phyloP scores from a whole-genome alignment of 805 yeast species.

The Candida nanaspora region DNA sequence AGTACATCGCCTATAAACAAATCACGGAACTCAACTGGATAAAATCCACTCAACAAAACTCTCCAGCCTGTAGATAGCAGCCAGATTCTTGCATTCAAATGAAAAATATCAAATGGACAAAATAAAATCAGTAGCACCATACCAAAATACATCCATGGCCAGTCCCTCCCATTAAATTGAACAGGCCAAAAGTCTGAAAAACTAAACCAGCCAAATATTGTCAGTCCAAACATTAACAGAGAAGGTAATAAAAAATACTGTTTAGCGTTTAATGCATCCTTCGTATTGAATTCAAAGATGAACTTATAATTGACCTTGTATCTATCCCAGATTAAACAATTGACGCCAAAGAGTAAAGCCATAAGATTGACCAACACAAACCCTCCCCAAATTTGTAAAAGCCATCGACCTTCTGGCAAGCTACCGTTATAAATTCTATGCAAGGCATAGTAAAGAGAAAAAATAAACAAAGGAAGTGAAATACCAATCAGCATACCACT shows the following conservation, averaged over 20 bases:
- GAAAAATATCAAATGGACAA: constrained; percentile 55
- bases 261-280: constrained; percentile 55
- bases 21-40: constrained; percentile 93
- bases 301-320: constrained; percentile 84
- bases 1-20: constrained; percentile 89
- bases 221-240: constrained; percentile 44
- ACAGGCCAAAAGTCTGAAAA: constrained; percentile 62
- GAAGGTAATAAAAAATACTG: constrained; percentile 65
- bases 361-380: constrained; percentile 62
- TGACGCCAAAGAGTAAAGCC: constrained; percentile 54
- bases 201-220: constrained; percentile 70
- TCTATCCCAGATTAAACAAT: constrained; percentile 65
- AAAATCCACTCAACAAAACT: constrained; percentile 72
- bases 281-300: constrained; percentile 79
- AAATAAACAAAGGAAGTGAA: constrained; percentile 58
- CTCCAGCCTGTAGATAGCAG: constrained; percentile 64
- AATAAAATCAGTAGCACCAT: constrained; percentile 38
- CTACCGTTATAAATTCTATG: constrained; percentile 28
- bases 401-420: constrained; percentile 47
- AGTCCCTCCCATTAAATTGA: constrained; percentile 54
- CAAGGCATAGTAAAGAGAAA: constrained; percentile 43
- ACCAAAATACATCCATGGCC: constrained; percentile 76
- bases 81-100: constrained; percentile 71
- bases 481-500: constrained; percentile 69
- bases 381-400: constrained; percentile 92